These are phyloP conservation scores for Clitopilus hobsonii DNA, from an alignment of 768 basidiomycete species.

Conservation along the genomic window DNA sequence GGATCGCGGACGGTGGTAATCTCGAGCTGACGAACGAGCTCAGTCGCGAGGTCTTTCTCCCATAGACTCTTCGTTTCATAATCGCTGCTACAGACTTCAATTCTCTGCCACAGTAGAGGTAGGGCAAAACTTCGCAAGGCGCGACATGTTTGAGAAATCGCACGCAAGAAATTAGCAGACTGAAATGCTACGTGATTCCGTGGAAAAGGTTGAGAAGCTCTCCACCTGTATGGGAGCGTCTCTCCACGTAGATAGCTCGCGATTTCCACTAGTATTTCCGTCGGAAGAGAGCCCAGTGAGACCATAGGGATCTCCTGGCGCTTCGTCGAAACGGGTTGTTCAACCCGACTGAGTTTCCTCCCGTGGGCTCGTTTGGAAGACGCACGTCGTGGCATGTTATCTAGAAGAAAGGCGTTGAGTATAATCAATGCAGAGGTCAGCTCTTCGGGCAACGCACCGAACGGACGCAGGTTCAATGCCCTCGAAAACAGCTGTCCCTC, in stretches of 20 bases:
- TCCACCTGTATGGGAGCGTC: background rate
- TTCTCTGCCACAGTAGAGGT: slow-evolving; percentile 11
- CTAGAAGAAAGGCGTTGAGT: no score
- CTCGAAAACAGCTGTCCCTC: no score
- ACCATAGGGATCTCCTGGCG: background rate
- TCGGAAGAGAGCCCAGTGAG: background rate
- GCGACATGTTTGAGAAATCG: no score
- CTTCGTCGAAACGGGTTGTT: background rate
- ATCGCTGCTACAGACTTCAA: slow-evolving; percentile 12
- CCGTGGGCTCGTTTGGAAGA: no score
- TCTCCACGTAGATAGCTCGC: background rate
- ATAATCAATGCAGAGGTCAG: no score
- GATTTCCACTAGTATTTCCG: background rate
- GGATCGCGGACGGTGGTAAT: background rate
- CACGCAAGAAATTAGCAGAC: no score
- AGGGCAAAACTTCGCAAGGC: slow-evolving; percentile 12
- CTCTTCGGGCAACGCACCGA: no score
- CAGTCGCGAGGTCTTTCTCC: slow-evolving; percentile 8
- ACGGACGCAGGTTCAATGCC: no score
- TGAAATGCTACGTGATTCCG: no score
- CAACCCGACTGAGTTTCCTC: no score
- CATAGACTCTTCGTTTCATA: background rate
- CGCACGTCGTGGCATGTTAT: no score
- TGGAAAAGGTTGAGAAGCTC: background rate
- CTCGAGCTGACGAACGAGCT: slow-evolving; percentile 3